Evolutionary conservation across 768 basidiomycete genomes (phyloP).

Genomic region (Austroboletus eburneus): DNA sequence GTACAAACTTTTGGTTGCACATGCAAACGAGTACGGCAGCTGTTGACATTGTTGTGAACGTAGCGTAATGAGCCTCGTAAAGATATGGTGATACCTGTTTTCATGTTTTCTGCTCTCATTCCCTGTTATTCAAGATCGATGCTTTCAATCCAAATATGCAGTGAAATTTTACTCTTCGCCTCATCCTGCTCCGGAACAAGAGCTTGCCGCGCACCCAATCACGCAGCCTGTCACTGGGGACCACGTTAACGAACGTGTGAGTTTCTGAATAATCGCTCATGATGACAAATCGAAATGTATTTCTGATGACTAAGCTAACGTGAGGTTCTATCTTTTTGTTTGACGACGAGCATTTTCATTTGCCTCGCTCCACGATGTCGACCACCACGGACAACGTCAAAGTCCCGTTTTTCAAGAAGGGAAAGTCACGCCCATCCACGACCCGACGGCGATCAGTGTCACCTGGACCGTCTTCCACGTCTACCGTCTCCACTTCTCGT

Average conservation of each 20-base stretch:
- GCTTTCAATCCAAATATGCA: too few species aligned
- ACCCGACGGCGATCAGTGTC: slow-evolving; percentile 72
- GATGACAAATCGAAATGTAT: not conserved
- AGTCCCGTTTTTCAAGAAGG: slow-evolving; percentile 89
- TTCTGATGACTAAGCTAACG: slow-evolving; percentile 22
- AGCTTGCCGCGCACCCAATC: too few species aligned
- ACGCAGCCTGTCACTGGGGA: too few species aligned
- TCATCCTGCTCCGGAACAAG: too few species aligned
- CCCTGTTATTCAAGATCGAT: too few species aligned
- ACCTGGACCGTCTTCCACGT: slow-evolving; percentile 35
- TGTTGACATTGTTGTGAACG: too few species aligned
- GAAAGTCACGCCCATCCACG: slow-evolving; percentile 72
- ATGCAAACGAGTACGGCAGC: slow-evolving; percentile 9
- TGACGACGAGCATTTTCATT: not conserved
- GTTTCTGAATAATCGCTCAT: too few species aligned
- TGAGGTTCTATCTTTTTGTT: not conserved
- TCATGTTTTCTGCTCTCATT: not conserved
- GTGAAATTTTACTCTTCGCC: too few species aligned
- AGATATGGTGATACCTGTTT: slow-evolving; percentile 5
- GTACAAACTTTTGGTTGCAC: not conserved
- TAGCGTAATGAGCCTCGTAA: slow-evolving; percentile 6
- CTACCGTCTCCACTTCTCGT: slow-evolving; percentile 13
- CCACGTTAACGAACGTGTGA: too few species aligned
- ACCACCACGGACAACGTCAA: slow-evolving; percentile 34
- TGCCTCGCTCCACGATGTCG: slow-evolving; percentile 26